phyloP scores from a whole-genome alignment of 495 filamentous ascomycete species.

The Podospora pseudopauciseta region DNA sequence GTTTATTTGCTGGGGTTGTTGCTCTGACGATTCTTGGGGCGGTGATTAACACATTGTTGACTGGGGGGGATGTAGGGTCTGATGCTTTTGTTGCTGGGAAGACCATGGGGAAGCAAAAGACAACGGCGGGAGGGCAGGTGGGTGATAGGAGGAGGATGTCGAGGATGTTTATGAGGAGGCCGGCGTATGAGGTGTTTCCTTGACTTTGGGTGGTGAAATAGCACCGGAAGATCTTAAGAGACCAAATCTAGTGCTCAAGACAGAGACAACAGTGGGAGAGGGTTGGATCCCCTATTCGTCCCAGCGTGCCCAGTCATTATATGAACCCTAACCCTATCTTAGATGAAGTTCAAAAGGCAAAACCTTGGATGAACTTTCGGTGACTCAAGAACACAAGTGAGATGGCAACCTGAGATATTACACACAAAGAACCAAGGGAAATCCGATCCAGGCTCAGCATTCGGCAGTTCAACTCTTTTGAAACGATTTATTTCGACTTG shows the following conservation, averaged over 20 bases:
- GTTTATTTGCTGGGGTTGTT: conserved; percentile 24
- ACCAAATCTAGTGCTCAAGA: not conserved
- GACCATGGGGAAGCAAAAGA: not conserved
- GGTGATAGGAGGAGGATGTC: conserved; percentile 1
- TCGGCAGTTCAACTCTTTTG: not conserved
- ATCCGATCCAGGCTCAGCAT: not conserved
- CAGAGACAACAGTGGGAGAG: not conserved
- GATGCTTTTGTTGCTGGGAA: conserved; percentile 14
- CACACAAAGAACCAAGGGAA: not conserved
- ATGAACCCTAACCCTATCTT: conserved; percentile 12
- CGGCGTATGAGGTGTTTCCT: conserved; percentile 26
- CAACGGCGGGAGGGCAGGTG: not conserved
- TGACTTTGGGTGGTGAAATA: not conserved
- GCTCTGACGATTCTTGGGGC: conserved; percentile 21
- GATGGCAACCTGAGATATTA: not conserved
- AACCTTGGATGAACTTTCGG: not conserved
- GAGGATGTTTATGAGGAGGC: conserved; percentile 18
- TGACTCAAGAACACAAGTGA: not conserved
- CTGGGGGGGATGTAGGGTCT: conserved; percentile 18
- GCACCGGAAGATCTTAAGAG: not conserved
- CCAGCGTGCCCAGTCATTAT: not conserved
- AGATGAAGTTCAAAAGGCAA: not conserved
- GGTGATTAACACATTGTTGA: conserved; percentile 25
- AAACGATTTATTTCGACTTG: not conserved
- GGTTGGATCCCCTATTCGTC: conserved; percentile 5